Evolutionary conservation across 495 filamentous ascomycete genomes (phyloP), one percentile per base, ranked within the genome.

Genomic region (Rhypophila decipiens): DNA sequence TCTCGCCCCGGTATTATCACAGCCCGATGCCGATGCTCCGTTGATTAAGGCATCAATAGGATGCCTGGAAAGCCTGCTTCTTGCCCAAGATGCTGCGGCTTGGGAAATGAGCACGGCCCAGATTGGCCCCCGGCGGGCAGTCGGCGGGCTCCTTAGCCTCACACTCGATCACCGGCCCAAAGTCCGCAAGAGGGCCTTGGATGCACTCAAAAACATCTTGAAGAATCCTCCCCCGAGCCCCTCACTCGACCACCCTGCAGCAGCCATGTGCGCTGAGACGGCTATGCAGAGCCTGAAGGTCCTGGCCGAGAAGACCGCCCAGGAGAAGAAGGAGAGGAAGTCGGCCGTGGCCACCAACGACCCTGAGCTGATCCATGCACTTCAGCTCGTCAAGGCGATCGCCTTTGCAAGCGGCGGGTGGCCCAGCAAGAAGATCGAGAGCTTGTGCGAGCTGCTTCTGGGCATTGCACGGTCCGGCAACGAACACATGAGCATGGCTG

Each of bases 351-450:
- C 68, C 11, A 77, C 78, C 37, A 77, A 87, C 59, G 88, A 95
- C 45, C 91, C 93, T 12, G 75, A 78, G 13, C 73, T 96, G 17
- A 93, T 96, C 48, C 93, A 96, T 66, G 84, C 88, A 3, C 65
- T 98, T 47, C 94, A 97, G 50, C 73, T 97, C 39, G 80, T 95
- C 45, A 95, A 91, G 74, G 84, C 87, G 2, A 76, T 97, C 50
- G 89, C 91, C 3, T 70, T 75, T 19, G 87, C 86, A 3, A 91
- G 88, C 43, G 86, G 87, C 38, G 91, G 94, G 39, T 98, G 94
- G 94, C 93, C 93, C n/a, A 94, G 85, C 67, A 86, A 84, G 72
- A 94, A 94, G 67, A 90, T 96, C 39, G 93, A 98, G 68, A 67
- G 81, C 4, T 76, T 98, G 27, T 96, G 90, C 62, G 89, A 96